Evolutionary conservation across 2,329 filamentous ascomycete genomes (phyloP).

Genomic region (Ascochyta rabiei): DNA sequence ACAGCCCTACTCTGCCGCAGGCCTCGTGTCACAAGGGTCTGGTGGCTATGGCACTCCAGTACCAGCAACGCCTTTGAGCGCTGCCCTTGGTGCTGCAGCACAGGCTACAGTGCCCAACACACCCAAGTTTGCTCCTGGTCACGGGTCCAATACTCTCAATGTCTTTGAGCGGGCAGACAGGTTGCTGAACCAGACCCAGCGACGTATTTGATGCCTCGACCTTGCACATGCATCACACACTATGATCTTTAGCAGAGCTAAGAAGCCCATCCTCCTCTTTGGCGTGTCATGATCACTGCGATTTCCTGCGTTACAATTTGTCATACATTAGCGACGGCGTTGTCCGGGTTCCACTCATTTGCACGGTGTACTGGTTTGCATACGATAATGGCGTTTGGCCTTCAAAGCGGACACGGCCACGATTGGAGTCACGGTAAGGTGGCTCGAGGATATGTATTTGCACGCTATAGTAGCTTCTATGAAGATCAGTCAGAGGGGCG

Average conservation of each 20-base stretch:
- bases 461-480: too few relatives aligned
- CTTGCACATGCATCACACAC: background rate
- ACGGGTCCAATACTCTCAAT: constrained; percentile 37
- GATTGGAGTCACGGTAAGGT: constrained; percentile 7
- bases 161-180: constrained; percentile 47
- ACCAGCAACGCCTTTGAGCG: constrained; percentile 87
- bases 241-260: too few relatives aligned
- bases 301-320: background rate
- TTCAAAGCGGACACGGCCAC: background rate
- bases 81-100: constrained; percentile 85
- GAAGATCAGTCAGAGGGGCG: too few relatives aligned
- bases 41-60: constrained; percentile 62
- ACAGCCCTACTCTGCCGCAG: constrained; percentile 35
- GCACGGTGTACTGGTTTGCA: constrained; percentile 13
- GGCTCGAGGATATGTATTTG: constrained; percentile 1
- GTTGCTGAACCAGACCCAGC: constrained; percentile 38
- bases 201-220: constrained; percentile 29
- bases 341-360: constrained; percentile 20
- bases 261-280: background rate
- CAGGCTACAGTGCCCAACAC: constrained; percentile 83
- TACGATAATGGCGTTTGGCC: constrained; percentile 4
- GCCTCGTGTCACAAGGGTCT: constrained; percentile 37
- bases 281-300: background rate
- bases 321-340: constrained; percentile 16
- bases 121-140: constrained; percentile 32